Base-by-base conservation (phyloP, 352 stramenopile species). In the Globisporangium spinosum region DNA sequence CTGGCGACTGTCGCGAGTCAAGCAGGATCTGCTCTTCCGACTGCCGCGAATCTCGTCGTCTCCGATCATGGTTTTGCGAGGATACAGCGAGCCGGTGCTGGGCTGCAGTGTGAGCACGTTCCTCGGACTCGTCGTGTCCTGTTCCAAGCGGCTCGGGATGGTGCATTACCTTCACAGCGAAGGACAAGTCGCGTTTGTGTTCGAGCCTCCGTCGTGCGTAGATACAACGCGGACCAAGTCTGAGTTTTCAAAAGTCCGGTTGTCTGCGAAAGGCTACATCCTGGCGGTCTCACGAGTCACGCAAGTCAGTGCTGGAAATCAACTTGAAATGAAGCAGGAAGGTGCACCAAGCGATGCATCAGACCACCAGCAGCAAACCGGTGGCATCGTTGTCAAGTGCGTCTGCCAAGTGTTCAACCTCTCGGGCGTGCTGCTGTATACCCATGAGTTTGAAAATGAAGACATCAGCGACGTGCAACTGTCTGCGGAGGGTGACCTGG, bases 101-200 rank as follows among this genome's bases (percentile, higher is more conserved):
- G 80, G 93, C 59, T 95, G 87, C 38, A 77, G 72, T 20, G 70
- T 95, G 20, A 94, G 74, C 47, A 86, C 82, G 2, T 86, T 83
- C 35, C 56, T 93, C 12, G 83, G 87, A 1, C 64, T 92, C 8
- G 81, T 89, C 3, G 85, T 75, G 4, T 94, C 86, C 0, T 94
- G 85, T 43, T 89, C 89, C 0, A 59, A 68, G 40, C 62, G 60
- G 0, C 68, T 80, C n/a, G 82, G 71, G 0, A 75, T 96, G 34
- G 77, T 88, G 1, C 85, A 94, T 64, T 93, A 89, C 58, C 40
- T 94, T 7, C 82, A 93, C 59, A 82, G 90, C 23, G 75, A 90
- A 58, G 87, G 85, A 9, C 73, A 86, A 61, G 87, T 93, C 3
- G 81, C 87, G 4, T 93, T 91, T 61, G 67, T 76, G n/a, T 78